These are phyloP conservation scores for Postia placenta DNA, from an alignment of 768 basidiomycete species.

Conservation along the genomic window DNA sequence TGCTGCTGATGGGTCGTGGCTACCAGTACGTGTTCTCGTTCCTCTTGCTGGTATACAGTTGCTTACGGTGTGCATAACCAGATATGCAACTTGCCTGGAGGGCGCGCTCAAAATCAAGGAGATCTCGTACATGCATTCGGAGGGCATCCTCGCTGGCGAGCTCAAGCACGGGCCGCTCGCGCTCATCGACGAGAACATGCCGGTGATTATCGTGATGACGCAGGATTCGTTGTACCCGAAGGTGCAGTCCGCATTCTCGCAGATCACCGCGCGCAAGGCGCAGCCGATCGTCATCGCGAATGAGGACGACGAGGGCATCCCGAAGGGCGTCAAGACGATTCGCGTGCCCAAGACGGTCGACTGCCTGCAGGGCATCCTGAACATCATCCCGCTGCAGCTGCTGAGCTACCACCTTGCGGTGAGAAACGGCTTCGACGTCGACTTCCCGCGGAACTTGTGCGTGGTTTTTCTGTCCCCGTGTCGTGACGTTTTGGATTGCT, in stretches of 20 bases:
- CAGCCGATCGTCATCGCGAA: slow-evolving; percentile 94
- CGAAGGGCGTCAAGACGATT: slow-evolving; percentile 75
- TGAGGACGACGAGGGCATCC: slow-evolving; percentile 80
- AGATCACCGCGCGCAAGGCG: slow-evolving; percentile 97
- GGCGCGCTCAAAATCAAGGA: slow-evolving; percentile 99
- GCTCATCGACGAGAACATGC: slow-evolving; percentile 96
- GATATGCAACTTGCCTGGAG: slow-evolving; percentile 94
- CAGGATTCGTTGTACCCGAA: slow-evolving; percentile 97
- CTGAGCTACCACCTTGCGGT: slow-evolving; percentile 95
- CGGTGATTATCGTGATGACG: slow-evolving; percentile 99
- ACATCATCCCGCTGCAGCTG: slow-evolving; percentile 94
- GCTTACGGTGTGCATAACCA: slow-evolving; percentile 61
- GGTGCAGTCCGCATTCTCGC: slow-evolving; percentile 92
- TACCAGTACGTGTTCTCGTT: slow-evolving; percentile 65
- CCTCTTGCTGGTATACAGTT: neutral
- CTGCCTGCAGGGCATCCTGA: slow-evolving; percentile 90
- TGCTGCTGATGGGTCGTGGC: slow-evolving; percentile 95
- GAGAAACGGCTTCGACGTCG: slow-evolving; percentile 94
- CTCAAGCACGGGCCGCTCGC: slow-evolving; percentile 98
- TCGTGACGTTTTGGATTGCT: neutral
- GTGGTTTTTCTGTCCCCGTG: slow-evolving; percentile 27
- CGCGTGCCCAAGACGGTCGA: slow-evolving; percentile 94
- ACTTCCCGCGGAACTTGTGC: slow-evolving; percentile 95
- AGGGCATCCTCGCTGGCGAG: slow-evolving; percentile 95
- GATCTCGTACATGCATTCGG: slow-evolving; percentile 88